Base-by-base conservation (phyloP, 2,329 filamentous ascomycete species). In the Saccharata proteae region DNA sequence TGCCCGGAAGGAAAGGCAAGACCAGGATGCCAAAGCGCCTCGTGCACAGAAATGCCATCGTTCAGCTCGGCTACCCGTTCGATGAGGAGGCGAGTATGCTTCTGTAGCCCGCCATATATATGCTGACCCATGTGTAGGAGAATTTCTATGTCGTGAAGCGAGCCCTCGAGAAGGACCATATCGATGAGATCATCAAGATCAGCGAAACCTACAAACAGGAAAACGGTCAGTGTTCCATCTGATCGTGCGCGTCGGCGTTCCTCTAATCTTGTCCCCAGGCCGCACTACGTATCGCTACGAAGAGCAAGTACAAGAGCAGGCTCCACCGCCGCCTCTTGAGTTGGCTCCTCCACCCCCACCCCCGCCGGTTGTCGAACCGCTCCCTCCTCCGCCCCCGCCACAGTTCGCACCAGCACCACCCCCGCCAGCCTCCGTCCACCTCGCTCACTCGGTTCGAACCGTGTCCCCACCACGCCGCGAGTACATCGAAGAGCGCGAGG, bases 141-240 rank as follows among this genome's bases (percentile, higher is more conserved):
- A 77, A 80, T 43, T 80, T 79, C 14, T 74, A 90, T 44, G 71
- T 93, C 31, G 75, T 96, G 19, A 74, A 80, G 43, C 79, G 82
- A 48, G 86, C 88, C 7, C 67, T 96, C 4, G 81, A 83, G 11
- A 86, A 92, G 45, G 75, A 88, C 12, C 84, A 93, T 45, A 94
- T 94, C 40, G 85, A 94, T 44, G 80, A 92, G 46, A 67, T 94
- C 26, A 80, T 94, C 45, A 78, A 74, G 46, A 64, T 85, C 29
- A 92, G 83, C 54, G 80, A 85, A 46, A 74, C 79, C 18, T 85
- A 83, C 57, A 62, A 62, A 48, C 9, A 35, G 21, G 59, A 61
- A 30, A 51, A 45, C 29, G 52, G 61, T 62, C 48, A 32, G 59
- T 42, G 10, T 19, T 13, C 4, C 22, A 7, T 15, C 15, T 12